Percentiles rank a stretch among this genome's conserved stretches.
Conservation (phyloP, 202 grass and related monocot species). For the Zoysia matrella region DNA sequence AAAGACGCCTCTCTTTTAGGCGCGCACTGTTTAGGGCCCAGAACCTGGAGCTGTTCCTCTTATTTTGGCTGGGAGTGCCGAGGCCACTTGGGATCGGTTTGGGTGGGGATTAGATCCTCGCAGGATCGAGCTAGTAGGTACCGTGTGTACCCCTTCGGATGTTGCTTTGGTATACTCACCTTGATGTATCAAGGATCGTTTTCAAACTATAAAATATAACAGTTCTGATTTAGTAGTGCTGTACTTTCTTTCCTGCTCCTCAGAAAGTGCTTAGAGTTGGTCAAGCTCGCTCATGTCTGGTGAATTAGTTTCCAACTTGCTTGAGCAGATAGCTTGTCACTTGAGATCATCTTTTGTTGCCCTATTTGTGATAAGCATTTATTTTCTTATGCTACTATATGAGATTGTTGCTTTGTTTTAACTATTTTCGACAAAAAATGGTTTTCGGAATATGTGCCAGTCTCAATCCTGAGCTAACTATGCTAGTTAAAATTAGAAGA, state of each 20-base stretch:
- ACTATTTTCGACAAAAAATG: background rate
- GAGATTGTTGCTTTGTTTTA: background rate
- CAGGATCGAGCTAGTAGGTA: background rate
- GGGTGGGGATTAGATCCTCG: slow-evolving; percentile 40
- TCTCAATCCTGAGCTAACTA: background rate
- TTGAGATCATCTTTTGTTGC: background rate
- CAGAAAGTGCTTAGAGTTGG: too few relatives aligned
- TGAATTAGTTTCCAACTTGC: too few relatives aligned
- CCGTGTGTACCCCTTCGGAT: background rate
- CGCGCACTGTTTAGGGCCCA: background rate
- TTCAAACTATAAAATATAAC: background rate
- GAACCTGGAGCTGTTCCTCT: background rate
- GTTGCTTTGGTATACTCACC: background rate
- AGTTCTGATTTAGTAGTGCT: background rate
- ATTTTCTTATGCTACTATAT: background rate
- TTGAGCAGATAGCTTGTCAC: background rate
- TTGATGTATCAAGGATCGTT: slow-evolving; percentile 7
- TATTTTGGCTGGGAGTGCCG: background rate
- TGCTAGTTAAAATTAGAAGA: background rate
- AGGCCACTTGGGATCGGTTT: background rate
- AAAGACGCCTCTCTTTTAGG: background rate
- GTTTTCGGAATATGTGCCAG: background rate
- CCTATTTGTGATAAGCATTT: background rate
- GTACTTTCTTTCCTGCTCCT: background rate
- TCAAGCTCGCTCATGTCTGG: too few relatives aligned